A percentile compares a stretch with the other conserved stretches of the same genome.
These are phyloP conservation scores for Aspergillus tamarii DNA, from an alignment of 2,329 filamentous ascomycete genomes.

Conservation along the genomic window DNA sequence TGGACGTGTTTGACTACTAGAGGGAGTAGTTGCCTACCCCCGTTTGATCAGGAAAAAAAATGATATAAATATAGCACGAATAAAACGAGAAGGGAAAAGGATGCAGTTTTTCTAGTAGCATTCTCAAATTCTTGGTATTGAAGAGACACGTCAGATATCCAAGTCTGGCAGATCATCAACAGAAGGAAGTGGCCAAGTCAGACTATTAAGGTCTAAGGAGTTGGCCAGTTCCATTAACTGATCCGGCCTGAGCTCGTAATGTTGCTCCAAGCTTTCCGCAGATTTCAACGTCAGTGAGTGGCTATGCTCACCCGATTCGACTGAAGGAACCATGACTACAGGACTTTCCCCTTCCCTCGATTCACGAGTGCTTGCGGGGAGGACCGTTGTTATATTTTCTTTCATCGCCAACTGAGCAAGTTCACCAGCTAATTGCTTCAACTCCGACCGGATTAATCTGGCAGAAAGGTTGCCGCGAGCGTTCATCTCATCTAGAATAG, in stretches of 20 bases:
- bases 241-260: slow-evolving; percentile 2
- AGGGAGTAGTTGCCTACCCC: too few species aligned
- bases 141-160: too few species aligned
- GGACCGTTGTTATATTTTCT: neutral
- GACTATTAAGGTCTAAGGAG: slow-evolving; percentile 4
- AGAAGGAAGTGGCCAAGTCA: neutral
- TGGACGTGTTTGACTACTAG: too few species aligned
- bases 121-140: too few species aligned
- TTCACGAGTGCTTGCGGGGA: neutral
- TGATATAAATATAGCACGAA: too few species aligned
- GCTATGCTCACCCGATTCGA: neutral
- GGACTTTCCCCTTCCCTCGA: neutral
- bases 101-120: too few species aligned
- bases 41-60: too few species aligned
- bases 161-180: too few species aligned
- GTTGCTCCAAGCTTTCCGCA: neutral
- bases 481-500: slow-evolving; percentile 47
- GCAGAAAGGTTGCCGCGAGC: slow-evolving; percentile 48
- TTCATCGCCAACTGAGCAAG: slow-evolving; percentile 9
- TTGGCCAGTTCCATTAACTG: slow-evolving; percentile 6
- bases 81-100: too few species aligned
- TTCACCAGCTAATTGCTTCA: slow-evolving; percentile 14
- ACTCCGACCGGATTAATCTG: slow-evolving; percentile 27
- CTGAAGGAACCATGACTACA: neutral
- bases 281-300: neutral